Evolutionary conservation across 768 basidiomycete species (phyloP), one percentile per base, ranked within the genome.

Genomic region (Calocybe indica): DNA sequence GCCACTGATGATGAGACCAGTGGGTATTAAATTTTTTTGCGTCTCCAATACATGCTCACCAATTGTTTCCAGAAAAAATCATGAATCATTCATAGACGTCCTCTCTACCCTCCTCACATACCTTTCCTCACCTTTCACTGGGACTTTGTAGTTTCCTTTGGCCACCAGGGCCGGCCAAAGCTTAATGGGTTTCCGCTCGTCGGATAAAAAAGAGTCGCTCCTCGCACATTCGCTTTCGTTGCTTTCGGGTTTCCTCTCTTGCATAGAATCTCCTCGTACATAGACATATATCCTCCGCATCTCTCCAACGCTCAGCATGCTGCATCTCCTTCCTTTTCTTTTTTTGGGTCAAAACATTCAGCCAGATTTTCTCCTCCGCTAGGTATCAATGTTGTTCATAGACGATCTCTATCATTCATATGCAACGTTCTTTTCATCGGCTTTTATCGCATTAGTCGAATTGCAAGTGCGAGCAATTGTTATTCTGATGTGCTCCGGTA

Each of bases 1-100:
- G 10, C 72, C 75, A 7, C 49, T 81, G 52, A 80, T 79, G 75
- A 81, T 80, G 76, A 75, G 74, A 69, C 65, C 74, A 52, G 75
- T 75, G 43, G 49, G 73, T 67, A 57, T 64, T 53, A n/a, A n/a
- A n/a, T n/a, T n/a, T n/a, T n/a, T n/a, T n/a, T 43, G 29, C 31
- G 42, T 43, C 3, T 6, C 13, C 8, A 10, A 10, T 1, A 32
- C 15, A 10, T 12, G 11, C 50, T 50, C 30, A 14, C 29, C 45
- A 46, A 13, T 50, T 41, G 8, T 37, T 36, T 37, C 43, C 52
- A 58, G 56, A 54, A 57, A 59, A 60, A 60, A 52, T 55, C 58
- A 50, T 59, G 52, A 60, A 55, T 48, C 46, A 44, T 39, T 47
- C 46, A 38, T 40, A 52, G 22, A 56, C 52, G 45, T 40, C 50